These are phyloP conservation scores for Raffaelea ambrosiae DNA, from an alignment of 2,329 filamentous ascomycete genomes.

Conservation along the genomic window DNA sequence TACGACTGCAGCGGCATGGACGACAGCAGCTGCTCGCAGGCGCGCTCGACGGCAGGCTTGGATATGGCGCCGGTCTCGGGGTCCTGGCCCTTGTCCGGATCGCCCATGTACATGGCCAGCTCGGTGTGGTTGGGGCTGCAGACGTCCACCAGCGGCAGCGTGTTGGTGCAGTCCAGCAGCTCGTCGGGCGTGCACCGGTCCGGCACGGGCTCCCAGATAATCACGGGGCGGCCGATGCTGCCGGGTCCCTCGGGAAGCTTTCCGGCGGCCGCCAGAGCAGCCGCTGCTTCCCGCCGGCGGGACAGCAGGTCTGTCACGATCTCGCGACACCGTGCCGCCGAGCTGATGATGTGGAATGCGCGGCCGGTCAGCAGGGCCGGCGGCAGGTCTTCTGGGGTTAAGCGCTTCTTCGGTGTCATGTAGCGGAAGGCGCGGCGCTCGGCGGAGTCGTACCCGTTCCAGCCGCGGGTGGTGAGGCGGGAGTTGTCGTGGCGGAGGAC, in stretches of 20 bases:
- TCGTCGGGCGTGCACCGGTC: constrained; percentile 71
- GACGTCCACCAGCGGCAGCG: constrained; percentile 51
- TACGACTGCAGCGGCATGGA: constrained; percentile 58
- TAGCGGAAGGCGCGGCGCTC: constrained; percentile 70
- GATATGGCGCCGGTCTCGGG: constrained; percentile 46
- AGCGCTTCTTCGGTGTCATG: constrained; percentile 72
- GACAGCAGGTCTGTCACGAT: constrained; percentile 65
- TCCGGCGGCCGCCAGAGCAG: background rate
- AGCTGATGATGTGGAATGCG: constrained; percentile 84
- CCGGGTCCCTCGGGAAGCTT: background rate
- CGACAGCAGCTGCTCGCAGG: constrained; percentile 54
- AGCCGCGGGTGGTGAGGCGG: constrained; percentile 77
- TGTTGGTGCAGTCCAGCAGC: constrained; percentile 55
- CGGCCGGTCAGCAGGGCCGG: constrained; percentile 58
- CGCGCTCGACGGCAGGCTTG: constrained; percentile 43
- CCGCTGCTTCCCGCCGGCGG: constrained; percentile 24
- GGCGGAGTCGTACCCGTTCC: constrained; percentile 72
- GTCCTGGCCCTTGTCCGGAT: constrained; percentile 43
- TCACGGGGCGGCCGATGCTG: constrained; percentile 47
- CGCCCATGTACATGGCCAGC: constrained; percentile 76
- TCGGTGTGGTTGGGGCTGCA: constrained; percentile 81
- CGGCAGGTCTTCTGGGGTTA: constrained; percentile 65
- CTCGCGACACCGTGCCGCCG: constrained; percentile 64
- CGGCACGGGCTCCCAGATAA: constrained; percentile 94
- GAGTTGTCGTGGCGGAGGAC: constrained; percentile 56